Evolutionary conservation across 768 basidiomycete genomes (phyloP).

Genomic region (Trametes coccinea): DNA sequence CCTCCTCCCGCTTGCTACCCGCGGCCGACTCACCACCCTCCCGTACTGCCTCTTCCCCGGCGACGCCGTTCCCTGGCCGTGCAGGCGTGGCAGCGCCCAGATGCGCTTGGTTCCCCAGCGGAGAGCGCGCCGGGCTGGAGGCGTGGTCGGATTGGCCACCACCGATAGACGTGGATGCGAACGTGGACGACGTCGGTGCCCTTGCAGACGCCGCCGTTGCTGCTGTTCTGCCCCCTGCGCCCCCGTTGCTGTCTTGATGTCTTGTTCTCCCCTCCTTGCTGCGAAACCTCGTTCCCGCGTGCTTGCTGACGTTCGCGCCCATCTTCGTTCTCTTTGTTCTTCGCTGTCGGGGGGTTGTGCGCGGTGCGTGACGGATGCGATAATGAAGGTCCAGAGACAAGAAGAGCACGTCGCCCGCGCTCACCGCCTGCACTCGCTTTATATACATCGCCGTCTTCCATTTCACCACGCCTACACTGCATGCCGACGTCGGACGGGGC

Average conservation of each 20-base stretch:
- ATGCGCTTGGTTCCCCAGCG: too few species aligned
- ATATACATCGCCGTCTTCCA: slow-evolving; percentile 9
- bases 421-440: background rate
- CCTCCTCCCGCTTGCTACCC: background rate
- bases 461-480: slow-evolving; percentile 11
- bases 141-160: too few species aligned
- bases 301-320: slow-evolving; percentile 11
- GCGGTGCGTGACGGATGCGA: background rate
- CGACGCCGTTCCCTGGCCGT: slow-evolving; percentile 1
- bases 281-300: background rate
- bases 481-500: slow-evolving; percentile 10
- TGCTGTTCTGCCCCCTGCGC: background rate
- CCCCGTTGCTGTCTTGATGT: background rate
- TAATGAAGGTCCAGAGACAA: background rate
- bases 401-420: background rate
- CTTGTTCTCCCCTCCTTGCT: background rate
- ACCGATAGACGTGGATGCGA: too few species aligned
- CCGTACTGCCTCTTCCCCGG: slow-evolving; percentile 2
- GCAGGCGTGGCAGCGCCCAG: background rate
- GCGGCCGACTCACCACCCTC: background rate
- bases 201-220: too few species aligned
- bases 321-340: background rate
- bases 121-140: too few species aligned
- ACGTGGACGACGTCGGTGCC: too few species aligned
- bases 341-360: background rate